Evolutionary conservation across 768 basidiomycete species (phyloP).

Genomic region (Pleurotus tuoliensis): DNA sequence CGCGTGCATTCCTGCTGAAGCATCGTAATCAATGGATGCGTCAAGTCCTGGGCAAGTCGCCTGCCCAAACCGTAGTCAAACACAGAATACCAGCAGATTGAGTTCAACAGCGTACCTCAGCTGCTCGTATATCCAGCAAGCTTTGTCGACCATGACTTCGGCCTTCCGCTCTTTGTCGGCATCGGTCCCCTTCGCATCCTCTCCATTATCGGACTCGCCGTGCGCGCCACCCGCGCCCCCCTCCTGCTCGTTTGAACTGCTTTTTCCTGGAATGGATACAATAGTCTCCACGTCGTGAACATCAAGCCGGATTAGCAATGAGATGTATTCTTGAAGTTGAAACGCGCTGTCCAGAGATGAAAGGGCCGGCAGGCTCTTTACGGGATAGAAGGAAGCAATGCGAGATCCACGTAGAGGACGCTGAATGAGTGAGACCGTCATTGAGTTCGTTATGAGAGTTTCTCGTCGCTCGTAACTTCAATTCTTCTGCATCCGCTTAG

Average conservation of each 20-base stretch:
- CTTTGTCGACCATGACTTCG: slow-evolving; percentile 68
- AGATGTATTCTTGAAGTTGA: slow-evolving; percentile 93
- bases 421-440: slow-evolving; percentile 44
- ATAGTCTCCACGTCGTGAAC: slow-evolving; percentile 86
- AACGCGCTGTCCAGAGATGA: slow-evolving; percentile 86
- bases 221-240: not conserved
- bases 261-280: slow-evolving; percentile 66
- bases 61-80: slow-evolving; percentile 31
- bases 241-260: slow-evolving; percentile 26
- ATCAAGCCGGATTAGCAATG: slow-evolving; percentile 78
- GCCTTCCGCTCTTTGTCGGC: slow-evolving; percentile 30
- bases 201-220: slow-evolving; percentile 19
- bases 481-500: no score
- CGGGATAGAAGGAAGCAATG: slow-evolving; percentile 76
- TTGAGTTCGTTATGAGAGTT: not conserved
- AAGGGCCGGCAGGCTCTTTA: slow-evolving; percentile 66
- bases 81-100: not conserved
- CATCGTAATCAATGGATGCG: slow-evolving; percentile 79
- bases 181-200: slow-evolving; percentile 24
- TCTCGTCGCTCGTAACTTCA: no score
- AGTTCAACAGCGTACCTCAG: slow-evolving; percentile 32
- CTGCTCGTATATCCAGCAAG: slow-evolving; percentile 79
- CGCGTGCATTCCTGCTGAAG: slow-evolving; percentile 87
- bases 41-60: slow-evolving; percentile 84
- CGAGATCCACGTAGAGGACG: slow-evolving; percentile 74